Base-by-base conservation (phyloP, 1,284 basidiomycete genomes). In the Golubevia pallescens region DNA sequence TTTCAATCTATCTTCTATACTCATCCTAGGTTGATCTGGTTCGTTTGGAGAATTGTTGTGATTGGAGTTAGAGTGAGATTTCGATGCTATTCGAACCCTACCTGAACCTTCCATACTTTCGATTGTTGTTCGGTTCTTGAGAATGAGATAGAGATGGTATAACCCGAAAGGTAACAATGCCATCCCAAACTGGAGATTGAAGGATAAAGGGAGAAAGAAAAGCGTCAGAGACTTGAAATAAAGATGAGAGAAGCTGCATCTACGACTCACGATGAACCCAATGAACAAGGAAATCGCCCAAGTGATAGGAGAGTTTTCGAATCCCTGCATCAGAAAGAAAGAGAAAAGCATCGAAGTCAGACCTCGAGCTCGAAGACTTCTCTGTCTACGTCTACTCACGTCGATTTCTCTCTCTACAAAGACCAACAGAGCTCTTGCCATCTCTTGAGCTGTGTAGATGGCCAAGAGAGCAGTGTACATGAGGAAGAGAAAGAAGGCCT, bases 81-180 rank as follows among this genome's bases (percentile, higher is more conserved):
- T 38, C 10, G 34, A 4, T 38, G 3, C 10, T 38, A 38, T 7
- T 2, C 54, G 20, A 21, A 32, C 13, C 13, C 54, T 21, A 7
- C 77, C 77, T 1, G 63, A 65, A 5, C 81, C 81, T 60, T 84
- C 81, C 70, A 84, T 79, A 21, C 68, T 74, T 63, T 84, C 81
- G 61, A 84, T 74, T 48, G 81, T 82, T 8, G 81, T 84, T 23
- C 71, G 63, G 60, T 84, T 84, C 57, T 55, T 63, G 60, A 61
- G 65, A 20, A 80, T 75, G 32, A 84, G 60, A 48, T 69, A 84
- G 5, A 70, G 66, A 65, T 84, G 81, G 58, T 80, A 84, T 4
- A 68, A 61, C 0, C 70, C 63, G 58, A 84, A 84, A 1, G 81
- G 81, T 3, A 74, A 59, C 57, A 84, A 57, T 32, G 73, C 69